Conservation (phyloP, 2,329 filamentous ascomycete species). For the Xylariomycetidae sp. region DNA sequence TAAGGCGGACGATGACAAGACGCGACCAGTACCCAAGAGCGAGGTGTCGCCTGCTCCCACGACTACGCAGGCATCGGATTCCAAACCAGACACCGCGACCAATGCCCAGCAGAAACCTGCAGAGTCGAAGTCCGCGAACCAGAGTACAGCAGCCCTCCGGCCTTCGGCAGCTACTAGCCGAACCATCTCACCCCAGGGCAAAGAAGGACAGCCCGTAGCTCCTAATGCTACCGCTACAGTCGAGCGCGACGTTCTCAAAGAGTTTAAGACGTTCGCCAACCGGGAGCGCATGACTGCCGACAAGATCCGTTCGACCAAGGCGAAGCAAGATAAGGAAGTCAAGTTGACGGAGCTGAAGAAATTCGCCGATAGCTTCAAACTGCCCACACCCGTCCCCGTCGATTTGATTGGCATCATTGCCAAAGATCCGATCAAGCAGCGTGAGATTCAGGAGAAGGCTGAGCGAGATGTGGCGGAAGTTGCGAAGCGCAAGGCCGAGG, state of each 20-base stretch:
- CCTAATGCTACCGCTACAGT: conserved; percentile 56
- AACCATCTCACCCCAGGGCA: conserved; percentile 33
- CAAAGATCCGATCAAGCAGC: conserved; percentile 92
- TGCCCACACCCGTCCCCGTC: conserved; percentile 83
- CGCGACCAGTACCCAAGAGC: conserved; percentile 15
- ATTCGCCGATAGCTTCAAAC: conserved; percentile 90
- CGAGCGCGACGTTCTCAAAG: conserved; percentile 54
- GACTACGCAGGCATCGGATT: conserved; percentile 26
- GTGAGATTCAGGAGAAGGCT: conserved; percentile 85
- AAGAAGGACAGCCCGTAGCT: conserved; percentile 30
- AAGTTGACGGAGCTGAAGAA: conserved; percentile 93
- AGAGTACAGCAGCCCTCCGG: conserved; percentile 21
- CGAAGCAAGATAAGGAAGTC: conserved; percentile 74
- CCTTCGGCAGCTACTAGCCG: conserved; percentile 35
- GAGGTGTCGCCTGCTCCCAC: conserved; percentile 15
- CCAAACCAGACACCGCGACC: conserved; percentile 28
- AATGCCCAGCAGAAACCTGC: conserved; percentile 19
- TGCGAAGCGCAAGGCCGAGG: conserved; percentile 38
- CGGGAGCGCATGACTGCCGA: conserved; percentile 50
- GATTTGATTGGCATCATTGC: conserved; percentile 93
- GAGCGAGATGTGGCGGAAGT: conserved; percentile 66
- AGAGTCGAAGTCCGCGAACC: conserved; percentile 19
- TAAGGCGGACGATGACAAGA: conserved; percentile 32
- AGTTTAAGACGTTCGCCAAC: conserved; percentile 59
- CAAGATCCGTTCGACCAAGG: conserved; percentile 51